These are phyloP conservation scores for Zygosaccharomyces bisporus DNA, from an alignment of 805 yeast genomes.

Conservation along the genomic window DNA sequence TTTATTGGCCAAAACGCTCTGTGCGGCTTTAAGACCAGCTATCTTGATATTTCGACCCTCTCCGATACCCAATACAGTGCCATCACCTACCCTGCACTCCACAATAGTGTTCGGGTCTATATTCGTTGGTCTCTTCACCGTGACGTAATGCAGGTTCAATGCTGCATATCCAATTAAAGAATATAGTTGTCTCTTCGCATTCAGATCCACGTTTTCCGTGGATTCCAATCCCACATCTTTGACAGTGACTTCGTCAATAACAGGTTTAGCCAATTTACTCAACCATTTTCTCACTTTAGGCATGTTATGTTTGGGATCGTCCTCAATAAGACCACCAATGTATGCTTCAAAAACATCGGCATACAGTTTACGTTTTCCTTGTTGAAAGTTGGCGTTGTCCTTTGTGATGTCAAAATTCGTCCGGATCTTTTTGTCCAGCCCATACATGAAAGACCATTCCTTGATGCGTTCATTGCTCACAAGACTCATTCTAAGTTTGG, in stretches of 20 bases:
- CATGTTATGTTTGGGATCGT: constrained; percentile 42
- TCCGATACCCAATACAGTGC: constrained; percentile 65
- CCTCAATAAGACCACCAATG: constrained; percentile 77
- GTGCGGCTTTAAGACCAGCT: constrained; percentile 86
- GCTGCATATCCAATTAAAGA: constrained; percentile 75
- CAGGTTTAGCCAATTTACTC: constrained; percentile 46
- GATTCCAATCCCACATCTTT: constrained; percentile 30
- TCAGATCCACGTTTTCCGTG: constrained; percentile 44
- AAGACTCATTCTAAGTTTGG: constrained; percentile 62
- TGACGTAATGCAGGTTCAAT: constrained; percentile 55
- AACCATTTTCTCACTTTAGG: constrained; percentile 57
- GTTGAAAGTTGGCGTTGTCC: constrained; percentile 33
- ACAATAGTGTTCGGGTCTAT: constrained; percentile 50
- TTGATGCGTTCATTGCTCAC: constrained; percentile 71
- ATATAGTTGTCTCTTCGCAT: constrained; percentile 76
- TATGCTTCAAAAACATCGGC: constrained; percentile 96
- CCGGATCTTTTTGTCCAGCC: constrained; percentile 54
- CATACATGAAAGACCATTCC: constrained; percentile 66
- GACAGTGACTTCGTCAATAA: constrained; percentile 30
- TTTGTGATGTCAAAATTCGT: constrained; percentile 42
- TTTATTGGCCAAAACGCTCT: constrained; percentile 62
- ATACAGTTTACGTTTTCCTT: constrained; percentile 62
- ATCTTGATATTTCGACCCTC: constrained; percentile 62
- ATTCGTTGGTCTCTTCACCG: constrained; percentile 37
- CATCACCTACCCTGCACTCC: constrained; percentile 60